A percentile compares a stretch with the other conserved stretches of the same genome.
These are phyloP conservation scores for Aspergillus luchuensis DNA, from an alignment of 2,329 filamentous ascomycete genomes.

Conservation along the genomic window DNA sequence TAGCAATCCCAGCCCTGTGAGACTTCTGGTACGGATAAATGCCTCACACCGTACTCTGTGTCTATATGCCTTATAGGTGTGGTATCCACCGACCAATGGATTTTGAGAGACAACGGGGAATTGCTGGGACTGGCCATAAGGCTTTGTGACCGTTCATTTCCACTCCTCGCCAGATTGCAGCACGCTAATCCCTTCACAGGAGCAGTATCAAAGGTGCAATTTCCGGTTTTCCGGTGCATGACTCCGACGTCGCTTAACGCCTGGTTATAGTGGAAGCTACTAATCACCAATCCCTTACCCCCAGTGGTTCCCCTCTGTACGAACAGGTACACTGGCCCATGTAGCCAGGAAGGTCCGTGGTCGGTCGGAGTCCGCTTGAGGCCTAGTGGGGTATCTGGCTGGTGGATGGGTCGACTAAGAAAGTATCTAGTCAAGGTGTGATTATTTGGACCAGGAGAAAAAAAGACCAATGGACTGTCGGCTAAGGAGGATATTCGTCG, in stretches of 20 bases:
- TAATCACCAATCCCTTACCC: not conserved
- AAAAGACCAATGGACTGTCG: not conserved
- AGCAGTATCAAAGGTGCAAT: not conserved
- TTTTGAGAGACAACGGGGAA: not conserved
- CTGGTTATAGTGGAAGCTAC: not conserved
- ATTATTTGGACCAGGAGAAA: not conserved
- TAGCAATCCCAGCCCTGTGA: too few species aligned
- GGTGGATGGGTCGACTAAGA: not conserved
- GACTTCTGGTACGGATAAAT: too few species aligned
- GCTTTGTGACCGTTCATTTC: not conserved
- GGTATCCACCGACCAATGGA: too few species aligned
- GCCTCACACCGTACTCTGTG: too few species aligned
- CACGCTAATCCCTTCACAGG: not conserved
- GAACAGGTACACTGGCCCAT: not conserved
- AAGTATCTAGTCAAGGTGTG: not conserved
- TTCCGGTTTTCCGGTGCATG: not conserved
- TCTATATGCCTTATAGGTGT: too few species aligned
- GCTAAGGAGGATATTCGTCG: not conserved
- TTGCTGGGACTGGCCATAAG: not conserved
- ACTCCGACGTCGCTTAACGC: not conserved
- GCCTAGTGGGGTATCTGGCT: not conserved
- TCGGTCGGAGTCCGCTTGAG: not conserved
- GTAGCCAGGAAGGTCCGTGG: not conserved
- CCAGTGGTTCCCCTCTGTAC: not conserved
- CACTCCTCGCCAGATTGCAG: not conserved